Conservation (phyloP, 345 rosid genomes). For the Brassica carinata region DNA sequence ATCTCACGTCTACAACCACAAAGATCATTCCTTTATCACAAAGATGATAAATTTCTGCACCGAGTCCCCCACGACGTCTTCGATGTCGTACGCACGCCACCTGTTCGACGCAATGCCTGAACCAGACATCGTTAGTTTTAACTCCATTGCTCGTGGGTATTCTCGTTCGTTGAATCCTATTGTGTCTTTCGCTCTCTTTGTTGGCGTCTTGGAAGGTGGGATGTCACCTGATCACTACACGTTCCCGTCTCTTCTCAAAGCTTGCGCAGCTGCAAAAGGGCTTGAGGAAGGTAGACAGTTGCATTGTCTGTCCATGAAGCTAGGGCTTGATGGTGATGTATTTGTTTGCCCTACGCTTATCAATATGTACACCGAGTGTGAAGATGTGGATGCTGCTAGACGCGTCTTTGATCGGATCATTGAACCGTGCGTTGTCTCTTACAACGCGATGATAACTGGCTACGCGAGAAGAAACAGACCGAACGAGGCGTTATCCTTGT, state of each 20-base stretch:
- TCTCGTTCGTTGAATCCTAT: conserved; percentile 49
- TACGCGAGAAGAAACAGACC: conserved; percentile 70
- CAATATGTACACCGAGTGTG: conserved; percentile 67
- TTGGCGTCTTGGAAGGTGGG: conserved; percentile 46
- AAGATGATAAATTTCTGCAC: conserved; percentile 72
- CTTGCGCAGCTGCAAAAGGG: conserved; percentile 53
- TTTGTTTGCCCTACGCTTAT: conserved; percentile 72
- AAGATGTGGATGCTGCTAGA: conserved; percentile 63
- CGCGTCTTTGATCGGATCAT: conserved; percentile 56
- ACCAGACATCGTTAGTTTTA: conserved; percentile 61
- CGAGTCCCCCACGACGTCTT: conserved; percentile 40
- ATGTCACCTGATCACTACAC: conserved; percentile 62
- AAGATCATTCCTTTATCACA: conserved; percentile 49
- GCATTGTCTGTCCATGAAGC: conserved; percentile 57
- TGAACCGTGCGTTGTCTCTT: conserved; percentile 70
- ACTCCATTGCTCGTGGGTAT: conserved; percentile 73
- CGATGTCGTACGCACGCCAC: conserved; percentile 56
- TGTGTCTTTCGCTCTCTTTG: conserved; percentile 50
- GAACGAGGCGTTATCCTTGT: conserved; percentile 69
- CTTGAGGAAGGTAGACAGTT: conserved; percentile 62
- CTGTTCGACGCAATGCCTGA: conserved; percentile 59
- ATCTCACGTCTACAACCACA: conserved; percentile 52
- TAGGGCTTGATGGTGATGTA: conserved; percentile 50
- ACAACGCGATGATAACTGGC: conserved; percentile 74
- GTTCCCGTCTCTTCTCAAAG: conserved; percentile 70